Evolutionary conservation across 306 rosid genomes (phyloP), one percentile per base, ranked within the genome.

Genomic region (Canavalia gladiata): DNA sequence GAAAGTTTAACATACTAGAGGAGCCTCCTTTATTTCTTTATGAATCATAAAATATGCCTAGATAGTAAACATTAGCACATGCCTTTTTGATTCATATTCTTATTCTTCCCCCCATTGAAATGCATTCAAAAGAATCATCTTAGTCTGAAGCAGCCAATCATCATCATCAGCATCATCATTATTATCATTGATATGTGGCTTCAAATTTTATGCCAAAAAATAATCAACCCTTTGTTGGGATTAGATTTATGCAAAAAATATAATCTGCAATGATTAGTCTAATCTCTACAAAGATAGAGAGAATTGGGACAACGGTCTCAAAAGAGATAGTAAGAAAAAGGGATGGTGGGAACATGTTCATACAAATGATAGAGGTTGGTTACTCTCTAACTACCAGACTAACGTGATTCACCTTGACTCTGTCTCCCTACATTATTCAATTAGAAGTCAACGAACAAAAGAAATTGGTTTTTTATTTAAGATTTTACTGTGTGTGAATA

Each of bases 391-490:
- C 91, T 79, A 79, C 85, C 88, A 80, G 85, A 86, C 86, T 83
- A 87, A 87, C 95, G 80, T 91, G 95, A 86, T 88, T 45, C 66
- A 79, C 60, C 78, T 82, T 70, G 78, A 81, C 54, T 72, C 13
- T 89, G 90, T 86, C 93, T 77, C 91, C 89, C 83, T 65, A 52
- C 80, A 83, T 59, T 66, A 80, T 80, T 90, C 74, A 75, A 49
- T 74, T 77, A 51, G 57, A 85, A 75, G 92, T 91, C 92, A 89
- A 91, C 86, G 64, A 50, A 33, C 57, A 84, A 43, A 64, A 70
- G 8, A 68, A 31, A 83, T 43, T 75, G 30, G 43, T 74, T 58
- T 45, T 70, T 5, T 84, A 74, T 62, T 42, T 9, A 71, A 55
- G 80, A 76, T 83, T 83, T 83, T 78, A 58, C 64, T 34, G 70